A percentile compares a stretch with the other conserved stretches of the same genome.
Evolutionary conservation across 805 yeast species (phyloP).

Genomic region (Kodamaea neixiangensis): DNA sequence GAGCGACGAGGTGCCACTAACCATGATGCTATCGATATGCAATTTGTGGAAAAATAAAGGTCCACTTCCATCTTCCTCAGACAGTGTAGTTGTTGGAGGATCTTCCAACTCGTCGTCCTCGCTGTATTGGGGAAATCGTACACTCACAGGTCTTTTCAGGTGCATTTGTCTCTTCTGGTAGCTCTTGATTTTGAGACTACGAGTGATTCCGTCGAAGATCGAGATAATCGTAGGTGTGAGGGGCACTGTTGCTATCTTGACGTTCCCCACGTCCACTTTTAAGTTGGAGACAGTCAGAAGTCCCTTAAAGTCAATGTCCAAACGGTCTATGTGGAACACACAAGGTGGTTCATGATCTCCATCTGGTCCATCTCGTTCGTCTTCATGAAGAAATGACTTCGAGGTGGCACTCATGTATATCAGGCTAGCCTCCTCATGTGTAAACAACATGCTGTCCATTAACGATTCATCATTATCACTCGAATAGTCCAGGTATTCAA

Average conservation of each 20-base stretch:
- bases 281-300: conserved; percentile 34
- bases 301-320: conserved; percentile 52
- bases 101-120: conserved; percentile 13
- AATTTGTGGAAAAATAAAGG: conserved; percentile 35
- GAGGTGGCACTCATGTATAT: conserved; percentile 83
- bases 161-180: conserved; percentile 20
- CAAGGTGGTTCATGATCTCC: conserved; percentile 16
- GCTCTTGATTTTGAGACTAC: conserved; percentile 34
- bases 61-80: conserved; percentile 11
- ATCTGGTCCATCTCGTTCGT: neutral
- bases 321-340: conserved; percentile 35
- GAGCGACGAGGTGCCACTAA: conserved; percentile 53
- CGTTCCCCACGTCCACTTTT: conserved; percentile 37
- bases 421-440: conserved; percentile 69
- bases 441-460: conserved; percentile 60
- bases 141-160: conserved; percentile 19
- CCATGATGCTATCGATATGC: conserved; percentile 33
- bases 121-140: conserved; percentile 28
- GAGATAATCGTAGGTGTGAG: conserved; percentile 39
- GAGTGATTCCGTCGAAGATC: conserved; percentile 38
- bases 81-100: neutral
- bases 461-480: conserved; percentile 35
- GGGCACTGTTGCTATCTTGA: conserved; percentile 48
- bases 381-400: conserved; percentile 33
- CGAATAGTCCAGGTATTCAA: conserved; percentile 30